These are phyloP conservation scores for Asterella californica DNA, from an alignment of 225 moss, liverwort and hornwort genomes.

Conservation along the genomic window DNA sequence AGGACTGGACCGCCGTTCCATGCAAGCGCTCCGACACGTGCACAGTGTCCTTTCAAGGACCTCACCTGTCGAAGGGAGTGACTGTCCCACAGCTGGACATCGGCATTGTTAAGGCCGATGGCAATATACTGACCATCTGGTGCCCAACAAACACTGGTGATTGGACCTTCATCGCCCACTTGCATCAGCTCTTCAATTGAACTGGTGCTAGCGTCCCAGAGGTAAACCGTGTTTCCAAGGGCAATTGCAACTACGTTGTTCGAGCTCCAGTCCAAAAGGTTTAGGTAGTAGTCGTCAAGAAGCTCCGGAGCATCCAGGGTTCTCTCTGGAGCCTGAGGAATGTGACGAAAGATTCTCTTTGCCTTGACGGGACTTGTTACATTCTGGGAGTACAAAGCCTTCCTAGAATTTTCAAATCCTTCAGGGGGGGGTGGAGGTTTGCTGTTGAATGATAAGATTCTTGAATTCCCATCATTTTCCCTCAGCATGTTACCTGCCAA, in stretches of 20 bases:
- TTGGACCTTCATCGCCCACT: constrained; percentile 75
- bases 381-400: constrained; percentile 72
- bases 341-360: constrained; percentile 70
- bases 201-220: constrained; percentile 83
- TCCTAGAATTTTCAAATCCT: constrained; percentile 68
- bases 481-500: constrained; percentile 69
- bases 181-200: constrained; percentile 87
- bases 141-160: constrained; percentile 92
- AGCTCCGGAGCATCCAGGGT: constrained; percentile 95
- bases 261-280: constrained; percentile 86
- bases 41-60: constrained; percentile 81
- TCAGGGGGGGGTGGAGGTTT: constrained; percentile 91
- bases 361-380: constrained; percentile 52
- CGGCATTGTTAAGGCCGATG: constrained; percentile 77
- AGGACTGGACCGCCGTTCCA: constrained; percentile 91
- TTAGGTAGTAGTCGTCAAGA: constrained; percentile 92
- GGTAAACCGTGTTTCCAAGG: constrained; percentile 80
- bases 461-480: constrained; percentile 61
- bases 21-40: constrained; percentile 80
- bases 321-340: constrained; percentile 90
- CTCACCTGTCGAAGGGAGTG: constrained; percentile 74
- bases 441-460: constrained; percentile 86
- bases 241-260: constrained; percentile 87
- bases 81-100: constrained; percentile 90
- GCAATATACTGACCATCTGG: constrained; percentile 90